Conservation (phyloP, 2,329 filamentous ascomycete genomes). For the Aspergillus tanneri region DNA sequence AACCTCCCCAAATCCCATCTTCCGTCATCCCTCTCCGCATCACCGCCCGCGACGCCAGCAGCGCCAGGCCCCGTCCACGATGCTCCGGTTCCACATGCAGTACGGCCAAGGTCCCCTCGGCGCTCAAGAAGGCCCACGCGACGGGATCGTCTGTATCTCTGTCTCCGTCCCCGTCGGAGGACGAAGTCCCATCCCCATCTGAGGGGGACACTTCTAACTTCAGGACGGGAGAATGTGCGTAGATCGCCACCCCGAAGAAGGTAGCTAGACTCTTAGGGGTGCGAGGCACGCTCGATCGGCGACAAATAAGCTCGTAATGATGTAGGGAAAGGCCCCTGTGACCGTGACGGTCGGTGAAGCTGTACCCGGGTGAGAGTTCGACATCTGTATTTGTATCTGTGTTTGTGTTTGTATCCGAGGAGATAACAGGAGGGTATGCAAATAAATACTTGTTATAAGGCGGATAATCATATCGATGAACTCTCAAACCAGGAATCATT, state of each 20-base stretch:
- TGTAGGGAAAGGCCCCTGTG: slow-evolving; percentile 25
- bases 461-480: slow-evolving; percentile 31
- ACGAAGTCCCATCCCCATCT: neutral
- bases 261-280: slow-evolving; percentile 32
- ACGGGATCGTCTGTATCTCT: slow-evolving; percentile 33
- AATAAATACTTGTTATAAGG: slow-evolving; percentile 43
- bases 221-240: slow-evolving; percentile 16
- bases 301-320: slow-evolving; percentile 40
- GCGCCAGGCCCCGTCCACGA: slow-evolving; percentile 39
- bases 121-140: slow-evolving; percentile 42
- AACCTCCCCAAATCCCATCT: slow-evolving; percentile 22
- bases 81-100: slow-evolving; percentile 45
- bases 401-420: too few species aligned
- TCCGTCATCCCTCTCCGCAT: slow-evolving; percentile 31
- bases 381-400: too few species aligned
- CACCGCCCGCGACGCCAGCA: slow-evolving; percentile 31
- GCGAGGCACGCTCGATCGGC: slow-evolving; percentile 41
- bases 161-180: neutral
- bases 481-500: slow-evolving; percentile 20
- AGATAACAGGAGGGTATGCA: neutral
- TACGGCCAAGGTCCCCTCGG: slow-evolving; percentile 39
- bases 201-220: too few species aligned
- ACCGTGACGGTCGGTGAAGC: slow-evolving; percentile 29
- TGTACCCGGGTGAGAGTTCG: too few species aligned
- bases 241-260: slow-evolving; percentile 38